A percentile compares a stretch with the other conserved stretches of the same genome.
Evolutionary conservation across 192 early-diverging fungal genomes (phyloP).

Genomic region (Coemansia sp.): DNA sequence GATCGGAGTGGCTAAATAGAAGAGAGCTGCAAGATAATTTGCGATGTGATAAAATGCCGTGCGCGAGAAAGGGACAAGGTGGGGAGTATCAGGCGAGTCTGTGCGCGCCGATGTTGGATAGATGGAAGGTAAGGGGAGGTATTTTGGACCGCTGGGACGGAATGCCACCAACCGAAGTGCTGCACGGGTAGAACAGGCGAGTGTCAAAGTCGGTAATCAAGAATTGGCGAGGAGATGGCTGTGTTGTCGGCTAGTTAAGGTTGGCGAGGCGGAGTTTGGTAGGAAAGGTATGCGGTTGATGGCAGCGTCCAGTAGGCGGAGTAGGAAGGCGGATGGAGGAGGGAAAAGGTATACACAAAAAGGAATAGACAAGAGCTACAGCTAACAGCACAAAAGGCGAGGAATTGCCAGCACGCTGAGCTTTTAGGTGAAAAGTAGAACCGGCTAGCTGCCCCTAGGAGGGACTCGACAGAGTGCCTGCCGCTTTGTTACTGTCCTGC

Average conservation of each 20-base stretch:
- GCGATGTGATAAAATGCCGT: conserved; percentile 6
- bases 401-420: not conserved
- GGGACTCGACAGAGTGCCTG: not conserved
- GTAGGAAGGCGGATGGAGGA: not conserved
- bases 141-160: not conserved
- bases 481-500: not conserved
- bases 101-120: not conserved
- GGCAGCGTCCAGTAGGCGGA: conserved; percentile 4
- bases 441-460: not conserved
- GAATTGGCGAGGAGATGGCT: not conserved
- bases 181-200: not conserved
- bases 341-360: not conserved
- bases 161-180: not conserved
- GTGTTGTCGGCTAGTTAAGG: not conserved
- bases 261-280: not conserved
- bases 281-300: conserved; percentile 5
- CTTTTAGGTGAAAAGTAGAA: not conserved
- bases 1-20: not conserved
- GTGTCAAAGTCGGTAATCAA: not conserved
- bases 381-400: not conserved
- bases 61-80: not conserved
- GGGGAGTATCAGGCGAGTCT: not conserved
- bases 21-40: not conserved
- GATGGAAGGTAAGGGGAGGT: too few relatives aligned
- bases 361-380: not conserved